Base-by-base conservation (phyloP, 768 basidiomycete species). In the Boletus fagicola region DNA sequence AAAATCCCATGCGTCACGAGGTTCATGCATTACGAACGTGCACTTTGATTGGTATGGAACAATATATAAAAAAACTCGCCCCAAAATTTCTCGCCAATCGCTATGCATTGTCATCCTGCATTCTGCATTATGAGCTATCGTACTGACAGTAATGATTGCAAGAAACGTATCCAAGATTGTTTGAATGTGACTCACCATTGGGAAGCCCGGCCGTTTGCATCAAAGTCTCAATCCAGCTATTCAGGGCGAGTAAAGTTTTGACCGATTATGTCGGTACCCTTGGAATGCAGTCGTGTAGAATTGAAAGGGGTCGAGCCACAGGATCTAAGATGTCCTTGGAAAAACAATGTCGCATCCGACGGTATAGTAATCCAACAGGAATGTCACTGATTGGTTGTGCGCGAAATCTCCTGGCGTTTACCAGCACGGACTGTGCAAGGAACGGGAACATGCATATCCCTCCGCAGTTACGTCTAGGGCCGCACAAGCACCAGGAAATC, bases 191-290 rank as follows among this genome's bases (percentile, higher is more conserved):
- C 35, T 26, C 49, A 10, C 10, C 4, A 28, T 3, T 28, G 28
- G 28, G 28, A 18, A 18, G 49, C 10, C 46, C 1, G 28, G 4
- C 13, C 26, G 18, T 8, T 1, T 28, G 50, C 38, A n/a, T n/a
- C n/a, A 51, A 16, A 28, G 20, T 50, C 24, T 50, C 10, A n/a
- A 36, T 57, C 5, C 31, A 28, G 26, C 33, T 16, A 33, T 49
- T 43, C 57, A 58, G 57, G 57, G 57, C 26, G 30, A 49, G 39
- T 33, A 58, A 58, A 40, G 57, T 58, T 58, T 31, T 30, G 38
- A 39, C 50, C 50, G 39, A 51, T 39, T 22, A 11, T 1, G 50
- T 51, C 39, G 50, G 50, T 39, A 39, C 26, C 38, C 26, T 11
- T n/a, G 18, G n/a, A 28, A 51, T 28, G 49, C 38, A 39, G 16